These are phyloP conservation scores for Mucor ambiguus DNA, from an alignment of 371 early-diverging fungal species.

Conservation along the genomic window DNA sequence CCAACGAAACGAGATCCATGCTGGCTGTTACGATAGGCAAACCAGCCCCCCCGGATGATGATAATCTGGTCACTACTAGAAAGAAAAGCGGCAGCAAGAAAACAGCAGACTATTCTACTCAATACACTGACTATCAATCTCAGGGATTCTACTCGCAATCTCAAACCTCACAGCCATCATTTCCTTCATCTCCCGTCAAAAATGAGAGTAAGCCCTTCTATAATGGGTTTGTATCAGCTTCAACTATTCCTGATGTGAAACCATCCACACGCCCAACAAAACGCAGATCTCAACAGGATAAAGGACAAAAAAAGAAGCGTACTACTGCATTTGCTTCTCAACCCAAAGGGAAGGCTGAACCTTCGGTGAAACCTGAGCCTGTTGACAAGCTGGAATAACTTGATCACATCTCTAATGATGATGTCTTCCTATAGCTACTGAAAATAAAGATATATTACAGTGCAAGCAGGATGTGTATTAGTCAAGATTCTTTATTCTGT, in stretches of 20 bases:
- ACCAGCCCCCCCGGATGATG: slow-evolving; percentile 8
- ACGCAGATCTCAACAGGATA: neutral
- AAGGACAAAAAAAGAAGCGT: neutral
- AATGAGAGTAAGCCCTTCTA: neutral
- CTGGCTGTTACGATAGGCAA: slow-evolving; percentile 9
- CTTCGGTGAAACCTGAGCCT: neutral
- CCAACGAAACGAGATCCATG: slow-evolving; percentile 4
- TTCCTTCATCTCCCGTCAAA: neutral
- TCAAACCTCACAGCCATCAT: neutral
- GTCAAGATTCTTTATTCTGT: neutral
- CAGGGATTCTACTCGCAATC: neutral
- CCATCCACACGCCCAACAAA: neutral
- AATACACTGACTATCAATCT: neutral
- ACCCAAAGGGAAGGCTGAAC: neutral
- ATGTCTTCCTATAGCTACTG: neutral
- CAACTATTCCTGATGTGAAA: neutral
- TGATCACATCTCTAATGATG: neutral
- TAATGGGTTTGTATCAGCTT: neutral
- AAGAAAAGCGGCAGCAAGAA: neutral
- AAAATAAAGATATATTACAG: too few species aligned
- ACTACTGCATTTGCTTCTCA: neutral
- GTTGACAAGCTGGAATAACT: too few species aligned
- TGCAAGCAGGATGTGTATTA: neutral
- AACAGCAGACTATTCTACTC: neutral
- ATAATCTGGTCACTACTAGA: neutral